Base-by-base conservation (phyloP, 257 asterid genomes). In the Orobanche coerulescens region DNA sequence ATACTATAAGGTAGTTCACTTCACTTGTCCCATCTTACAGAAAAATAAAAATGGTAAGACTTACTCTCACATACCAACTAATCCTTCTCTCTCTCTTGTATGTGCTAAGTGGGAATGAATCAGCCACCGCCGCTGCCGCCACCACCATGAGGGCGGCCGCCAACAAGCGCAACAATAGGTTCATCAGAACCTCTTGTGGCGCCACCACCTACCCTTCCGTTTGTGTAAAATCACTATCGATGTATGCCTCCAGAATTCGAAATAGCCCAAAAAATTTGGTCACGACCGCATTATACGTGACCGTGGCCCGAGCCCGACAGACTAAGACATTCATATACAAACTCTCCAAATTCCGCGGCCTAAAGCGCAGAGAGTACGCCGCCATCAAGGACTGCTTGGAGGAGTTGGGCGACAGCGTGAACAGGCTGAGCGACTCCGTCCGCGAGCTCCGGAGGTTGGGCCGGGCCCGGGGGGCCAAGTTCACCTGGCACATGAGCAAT, bases 311-410 rank as follows among this genome's bases (percentile, higher is more conserved):
- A 26, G 90, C 95, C 48, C 76, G 49, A 37, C 69, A 82, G 15
- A 68, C 83, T 6, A 66, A 71, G 43, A 60, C 65, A 0, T 80
- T 76, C 61, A 80, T 87, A 0, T 16, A 10, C 4, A 75, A 53
- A 24, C 79, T 87, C 0, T 23, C 61, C 1, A 75, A 61, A 57
- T 62, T 80, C 65, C 69, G 40, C 8, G 88, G 86, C 5, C 73
- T 84, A 1, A 82, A 72, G 49, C 62, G 77, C 0, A 72, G 76
- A 57, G 95, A 78, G 58, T 72, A 73, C 10, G 81, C 72, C 0
- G 88, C 95, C 22, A 61, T 84, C 2, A 77, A 66, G 54, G 95
- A 82, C 70, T 87, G 95, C 68, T 13, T 75, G 1, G 94, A 84
- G 50, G 77, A 65, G 53, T 69, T 72, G 42, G 54, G 46, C 9